phyloP scores from a whole-genome alignment of 345 rosid species.

The Tarenaya hassleriana region DNA sequence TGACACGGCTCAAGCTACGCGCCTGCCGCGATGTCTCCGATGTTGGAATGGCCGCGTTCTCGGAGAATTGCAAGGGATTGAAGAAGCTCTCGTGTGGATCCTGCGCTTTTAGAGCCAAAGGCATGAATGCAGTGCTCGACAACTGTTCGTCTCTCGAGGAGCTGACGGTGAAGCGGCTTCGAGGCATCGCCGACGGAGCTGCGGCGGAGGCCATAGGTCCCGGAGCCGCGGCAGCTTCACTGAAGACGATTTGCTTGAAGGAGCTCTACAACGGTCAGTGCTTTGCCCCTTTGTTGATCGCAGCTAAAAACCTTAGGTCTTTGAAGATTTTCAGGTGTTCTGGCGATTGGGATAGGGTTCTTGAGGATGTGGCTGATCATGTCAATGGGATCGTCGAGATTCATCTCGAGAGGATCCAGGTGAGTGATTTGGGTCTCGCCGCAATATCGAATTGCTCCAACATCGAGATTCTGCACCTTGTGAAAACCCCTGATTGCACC shows the following conservation, averaged over 20 bases:
- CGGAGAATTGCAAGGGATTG: constrained; percentile 54
- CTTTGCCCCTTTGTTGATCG: constrained; percentile 56
- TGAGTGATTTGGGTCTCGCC: constrained; percentile 53
- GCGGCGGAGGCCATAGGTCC: constrained; percentile 61
- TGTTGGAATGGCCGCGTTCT: constrained; percentile 49
- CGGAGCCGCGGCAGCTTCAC: constrained; percentile 50
- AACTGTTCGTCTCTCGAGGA: constrained; percentile 62
- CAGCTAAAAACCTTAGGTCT: constrained; percentile 53
- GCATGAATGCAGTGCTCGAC: constrained; percentile 70
- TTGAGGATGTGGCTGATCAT: constrained; percentile 39
- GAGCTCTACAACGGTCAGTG: constrained; percentile 72
- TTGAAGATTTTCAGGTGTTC: constrained; percentile 77
- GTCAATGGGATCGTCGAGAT: constrained; percentile 52
- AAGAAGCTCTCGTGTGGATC: constrained; percentile 81
- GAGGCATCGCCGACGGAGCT: constrained; percentile 49
- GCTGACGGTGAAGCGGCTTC: constrained; percentile 60
- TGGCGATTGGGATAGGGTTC: constrained; percentile 69
- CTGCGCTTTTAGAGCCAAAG: constrained; percentile 62
- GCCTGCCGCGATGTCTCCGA: constrained; percentile 64
- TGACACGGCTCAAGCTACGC: constrained; percentile 65
- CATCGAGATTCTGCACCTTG: constrained; percentile 71
- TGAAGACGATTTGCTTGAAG: constrained; percentile 61
- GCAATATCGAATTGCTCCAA: constrained; percentile 47
- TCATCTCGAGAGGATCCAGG: constrained; percentile 64
- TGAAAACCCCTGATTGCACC: constrained; percentile 59